Evolutionary conservation across 306 rosid genomes (phyloP), one percentile per base, ranked within the genome.

Genomic region (Acacia crassicarpa): DNA sequence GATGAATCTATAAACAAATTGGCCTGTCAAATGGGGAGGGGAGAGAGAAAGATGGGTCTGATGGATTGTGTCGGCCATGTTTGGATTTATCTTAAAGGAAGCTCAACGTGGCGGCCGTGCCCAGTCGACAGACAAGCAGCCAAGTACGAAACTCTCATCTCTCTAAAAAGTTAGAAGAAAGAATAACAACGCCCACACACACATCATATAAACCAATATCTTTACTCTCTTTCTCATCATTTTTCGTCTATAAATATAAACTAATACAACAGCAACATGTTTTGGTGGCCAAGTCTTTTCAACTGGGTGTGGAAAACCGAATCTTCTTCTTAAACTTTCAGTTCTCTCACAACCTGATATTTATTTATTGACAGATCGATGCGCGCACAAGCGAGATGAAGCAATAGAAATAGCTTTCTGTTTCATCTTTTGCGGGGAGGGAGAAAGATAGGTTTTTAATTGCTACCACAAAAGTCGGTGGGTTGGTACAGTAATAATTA

Each of bases 21-120:
- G 67, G 68, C 58, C 67, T 74, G 72, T 53, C 79, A 67, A 23
- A 75, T 41, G 51, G 20, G 79, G 72, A 30, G 32, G 81, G 81
- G 71, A 78, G 79, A 65, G 23, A 2, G 62, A 8, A 77, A 83
- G 85, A 49, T 16, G 66, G 70, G 25, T 48, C 30, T 80, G 90
- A 91, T 89, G 89, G 92, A 87, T 76, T 88, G 68, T 94, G 97
- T 94, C 97, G 97, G 97, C 97, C 97, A 91, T 77, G 82, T 83
- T 90, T 88, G 91, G 89, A 88, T 84, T 92, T 89, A 83, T 87
- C 87, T 90, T 88, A 74, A 91, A 90, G 91, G 80, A 85, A 86
- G 76, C 91, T 87, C 91, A 89, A 92, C 94, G 98, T 93, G 98
- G 95, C 97, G 91, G 97, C 91, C 86, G 82, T 83, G 72, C 68